Evolutionary conservation across 768 basidiomycete genomes (phyloP), one percentile per base, ranked within the genome.

Genomic region (Lactarius trivialis): DNA sequence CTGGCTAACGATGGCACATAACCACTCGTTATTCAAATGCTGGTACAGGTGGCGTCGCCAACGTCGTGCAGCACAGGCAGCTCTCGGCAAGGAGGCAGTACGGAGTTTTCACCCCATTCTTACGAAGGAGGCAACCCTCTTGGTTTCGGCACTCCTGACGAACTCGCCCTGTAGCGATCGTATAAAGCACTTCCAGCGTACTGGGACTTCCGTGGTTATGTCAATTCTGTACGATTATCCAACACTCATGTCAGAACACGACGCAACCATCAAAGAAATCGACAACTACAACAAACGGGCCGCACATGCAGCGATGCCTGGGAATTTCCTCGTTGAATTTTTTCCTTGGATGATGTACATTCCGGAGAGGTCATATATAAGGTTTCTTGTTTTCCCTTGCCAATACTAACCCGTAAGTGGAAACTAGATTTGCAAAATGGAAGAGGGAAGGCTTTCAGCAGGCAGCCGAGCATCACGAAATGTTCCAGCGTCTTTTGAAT

Each of bases 11-110:
- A 36, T 5, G n/a, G 19, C 19, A 21, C 32, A 43, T 12, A 45
- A 26, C 11, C 45, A 26, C 11, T 21, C 45, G 24, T 48, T 26
- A 7, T 48, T 26, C 14, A 32, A 24, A 4, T 17, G 6, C 37
- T 43, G 19, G 9, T 30, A 28, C 58, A 76, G 74, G 28, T 76
- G 73, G 72, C 68, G 73, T 21, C 64, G 71, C 7, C 70, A 74
- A 48, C 45, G 45, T 4, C 45, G 45, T 48, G 45, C 45, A 7
- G 45, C 45, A 24, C 45, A 48, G 24, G 73, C 73, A 54, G 70
- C 71, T 2, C 68, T 76, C 28, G 70, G 65, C 58, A 69, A 68
- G 49, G 58, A 61, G 7, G 63, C 61, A 3, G 60, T 68, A 1
- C 52, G 41, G 34, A 45, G 62, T 28, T 75, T 68, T 60, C 43